These are phyloP conservation scores for Trichophyton mentagrophytes DNA, from an alignment of 2,329 filamentous ascomycete species.

Conservation along the genomic window DNA sequence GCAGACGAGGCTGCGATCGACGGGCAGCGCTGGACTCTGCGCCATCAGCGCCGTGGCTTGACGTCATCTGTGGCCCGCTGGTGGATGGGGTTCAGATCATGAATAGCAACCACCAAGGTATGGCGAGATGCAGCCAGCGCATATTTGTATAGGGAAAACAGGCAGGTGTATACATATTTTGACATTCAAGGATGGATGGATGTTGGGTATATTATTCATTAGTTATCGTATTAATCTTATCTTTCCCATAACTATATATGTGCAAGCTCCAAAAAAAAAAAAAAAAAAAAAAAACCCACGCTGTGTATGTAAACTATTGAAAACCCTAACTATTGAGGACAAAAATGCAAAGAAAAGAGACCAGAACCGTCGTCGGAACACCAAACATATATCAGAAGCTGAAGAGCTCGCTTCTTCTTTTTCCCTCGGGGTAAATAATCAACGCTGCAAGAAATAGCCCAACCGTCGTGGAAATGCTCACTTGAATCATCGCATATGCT, in stretches of 20 bases:
- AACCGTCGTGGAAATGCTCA: conserved; percentile 37
- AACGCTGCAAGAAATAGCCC: conserved; percentile 36
- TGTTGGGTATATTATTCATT: too few species aligned
- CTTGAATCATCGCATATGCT: conserved; percentile 36
- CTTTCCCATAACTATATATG: too few species aligned
- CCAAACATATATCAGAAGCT: conserved; percentile 19
- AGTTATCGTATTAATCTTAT: too few species aligned
- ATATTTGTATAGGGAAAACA: too few species aligned
- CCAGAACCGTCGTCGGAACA: not conserved
- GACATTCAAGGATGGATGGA: too few species aligned
- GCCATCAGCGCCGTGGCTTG: not conserved
- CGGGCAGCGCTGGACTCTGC: not conserved
- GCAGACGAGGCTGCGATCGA: not conserved
- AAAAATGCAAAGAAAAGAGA: too few species aligned
- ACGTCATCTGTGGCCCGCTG: not conserved
- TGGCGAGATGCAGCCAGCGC: too few species aligned
- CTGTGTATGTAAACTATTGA: not conserved
- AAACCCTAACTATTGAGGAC: too few species aligned
- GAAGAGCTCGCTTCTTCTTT: conserved; percentile 35
- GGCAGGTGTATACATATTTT: too few species aligned
- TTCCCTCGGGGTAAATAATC: conserved; percentile 36
- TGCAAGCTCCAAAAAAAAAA: too few species aligned
- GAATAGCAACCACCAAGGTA: too few species aligned
- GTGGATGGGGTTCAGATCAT: too few species aligned
- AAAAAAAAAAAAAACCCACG: not conserved